Base-by-base conservation (phyloP, 257 asterid genomes). In the Nicotiana knightiana region DNA sequence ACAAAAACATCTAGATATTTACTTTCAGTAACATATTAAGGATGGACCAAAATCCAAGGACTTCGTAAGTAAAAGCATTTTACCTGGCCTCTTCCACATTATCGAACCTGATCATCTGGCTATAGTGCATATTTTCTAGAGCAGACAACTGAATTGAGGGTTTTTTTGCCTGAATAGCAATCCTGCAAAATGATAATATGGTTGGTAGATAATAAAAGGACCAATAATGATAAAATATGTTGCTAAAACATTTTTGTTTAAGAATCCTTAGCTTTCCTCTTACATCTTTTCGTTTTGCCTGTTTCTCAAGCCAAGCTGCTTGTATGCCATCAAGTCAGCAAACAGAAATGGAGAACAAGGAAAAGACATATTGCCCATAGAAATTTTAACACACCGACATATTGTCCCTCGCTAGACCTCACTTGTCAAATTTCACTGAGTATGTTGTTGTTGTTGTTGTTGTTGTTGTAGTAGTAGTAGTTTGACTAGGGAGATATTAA, bases 81-180 rank as follows among this genome's bases (percentile, higher is more conserved):
- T 87, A 93, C 99, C 97, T 90, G 81, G 98, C 97, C 88, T 92
- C 93, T 81, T 94, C 97, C 85, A 85, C 87, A 78, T 92, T 88
- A 83, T 94, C 95, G 85, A 94, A 94, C 88, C 99, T 95, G 84
- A 96, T 93, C 99, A 96, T 96, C 84, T 96, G 88, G 85, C 93
- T 90, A 77, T 94, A 94, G 89, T 96, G 98, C 89, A 96, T 93
- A 88, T 96, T 96, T 87, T 96, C 97, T 70, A 96, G 89, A 85
- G 99, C 97, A 82, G 94, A 86, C 76, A 94, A 90, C 89, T 93
- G 94, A 88, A 89, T 85, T 63, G 90, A 83, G 71, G 91, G 66
- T 81, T 89, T 86, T 32, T 94, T 90, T 75, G 95, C 97, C 58
- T 83, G 64, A 61, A 83, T 85, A 83, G 97, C 93, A 86, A 93